A percentile compares a stretch with the other conserved stretches of the same genome.
phyloP scores from a whole-genome alignment of 495 filamentous ascomycete genomes.

The Penicillium riverlandense region DNA sequence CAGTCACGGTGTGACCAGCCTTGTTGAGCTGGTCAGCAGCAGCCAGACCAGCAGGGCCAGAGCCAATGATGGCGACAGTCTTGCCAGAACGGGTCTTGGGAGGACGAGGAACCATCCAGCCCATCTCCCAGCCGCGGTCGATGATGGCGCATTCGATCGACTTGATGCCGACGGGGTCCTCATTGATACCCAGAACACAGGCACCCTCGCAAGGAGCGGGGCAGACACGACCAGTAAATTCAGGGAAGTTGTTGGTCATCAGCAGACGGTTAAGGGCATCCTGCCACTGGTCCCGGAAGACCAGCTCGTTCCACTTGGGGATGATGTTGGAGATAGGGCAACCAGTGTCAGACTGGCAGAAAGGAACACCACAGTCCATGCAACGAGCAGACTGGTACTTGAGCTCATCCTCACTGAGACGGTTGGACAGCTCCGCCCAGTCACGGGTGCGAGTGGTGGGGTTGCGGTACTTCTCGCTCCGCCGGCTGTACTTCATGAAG shows the following conservation, averaged over 20 bases:
- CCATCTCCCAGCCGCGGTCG: slow-evolving; percentile 97
- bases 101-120: slow-evolving; percentile 90
- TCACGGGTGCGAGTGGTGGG: slow-evolving; percentile 83
- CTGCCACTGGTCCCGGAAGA: slow-evolving; percentile 90
- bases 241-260: slow-evolving; percentile 99
- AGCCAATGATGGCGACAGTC: slow-evolving; percentile 88
- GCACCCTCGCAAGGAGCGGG: slow-evolving; percentile 97
- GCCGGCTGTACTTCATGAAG: slow-evolving; percentile 98
- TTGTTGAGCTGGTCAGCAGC: slow-evolving; percentile 94
- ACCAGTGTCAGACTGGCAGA: slow-evolving; percentile 96
- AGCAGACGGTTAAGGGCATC: slow-evolving; percentile 91
- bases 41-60: slow-evolving; percentile 88
- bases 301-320: slow-evolving; percentile 96
- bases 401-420: slow-evolving; percentile 91
- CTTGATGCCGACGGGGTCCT: slow-evolving; percentile 98
- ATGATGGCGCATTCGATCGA: slow-evolving; percentile 99
- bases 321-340: slow-evolving; percentile 99
- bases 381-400: slow-evolving; percentile 98
- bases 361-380: slow-evolving; percentile 99
- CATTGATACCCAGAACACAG: slow-evolving; percentile 97
- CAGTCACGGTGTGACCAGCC: slow-evolving; percentile 82
- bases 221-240: slow-evolving; percentile 98
- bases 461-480: slow-evolving; percentile 90
- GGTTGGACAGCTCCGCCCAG: slow-evolving; percentile 87
- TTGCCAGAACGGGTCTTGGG: slow-evolving; percentile 82